These are phyloP conservation scores for Hemisphaericaspora nanyangensis DNA, from an alignment of 805 yeast species.

Conservation along the genomic window DNA sequence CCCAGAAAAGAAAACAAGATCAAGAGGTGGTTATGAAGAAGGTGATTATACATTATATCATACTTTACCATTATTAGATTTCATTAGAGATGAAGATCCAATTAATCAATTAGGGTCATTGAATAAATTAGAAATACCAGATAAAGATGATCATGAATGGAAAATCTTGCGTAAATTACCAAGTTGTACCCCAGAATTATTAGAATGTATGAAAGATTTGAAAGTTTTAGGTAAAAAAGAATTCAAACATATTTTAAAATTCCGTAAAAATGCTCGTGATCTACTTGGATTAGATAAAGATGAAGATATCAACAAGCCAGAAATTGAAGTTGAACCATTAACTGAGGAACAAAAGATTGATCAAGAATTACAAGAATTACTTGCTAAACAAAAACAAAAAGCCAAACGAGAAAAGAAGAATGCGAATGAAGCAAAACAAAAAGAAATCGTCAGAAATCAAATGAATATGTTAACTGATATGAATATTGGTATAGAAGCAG, in stretches of 20 bases:
- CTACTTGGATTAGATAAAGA: conserved; percentile 62
- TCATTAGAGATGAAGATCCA: conserved; percentile 78
- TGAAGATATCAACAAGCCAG: conserved; percentile 46
- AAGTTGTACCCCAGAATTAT: conserved; percentile 72
- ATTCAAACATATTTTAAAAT: conserved; percentile 76
- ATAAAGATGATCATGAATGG: conserved; percentile 60
- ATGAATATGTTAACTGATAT: conserved; percentile 92
- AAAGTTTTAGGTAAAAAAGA: conserved; percentile 94
- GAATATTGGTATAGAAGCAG: conserved; percentile 93
- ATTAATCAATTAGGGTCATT: conserved; percentile 75
- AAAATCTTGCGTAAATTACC: conserved; percentile 65
- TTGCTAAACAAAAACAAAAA: conserved; percentile 65
- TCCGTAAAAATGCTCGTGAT: conserved; percentile 86
- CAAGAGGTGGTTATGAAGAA: conserved; percentile 96
- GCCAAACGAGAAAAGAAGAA: conserved; percentile 78
- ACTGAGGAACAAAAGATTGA: conserved; percentile 90
- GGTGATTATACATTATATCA: conserved; percentile 77
- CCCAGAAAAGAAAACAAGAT: conserved; percentile 87
- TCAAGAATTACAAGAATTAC: conserved; percentile 71
- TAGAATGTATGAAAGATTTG: conserved; percentile 84
- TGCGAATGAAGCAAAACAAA: conserved; percentile 78
- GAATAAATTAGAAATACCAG: conserved; percentile 58
- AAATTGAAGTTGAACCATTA: conserved; percentile 62
- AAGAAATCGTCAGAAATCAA: conserved; percentile 87
- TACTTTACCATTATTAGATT: conserved; percentile 71